phyloP scores from a whole-genome alignment of 345 rosid genomes.

The Murraya paniculata region DNA sequence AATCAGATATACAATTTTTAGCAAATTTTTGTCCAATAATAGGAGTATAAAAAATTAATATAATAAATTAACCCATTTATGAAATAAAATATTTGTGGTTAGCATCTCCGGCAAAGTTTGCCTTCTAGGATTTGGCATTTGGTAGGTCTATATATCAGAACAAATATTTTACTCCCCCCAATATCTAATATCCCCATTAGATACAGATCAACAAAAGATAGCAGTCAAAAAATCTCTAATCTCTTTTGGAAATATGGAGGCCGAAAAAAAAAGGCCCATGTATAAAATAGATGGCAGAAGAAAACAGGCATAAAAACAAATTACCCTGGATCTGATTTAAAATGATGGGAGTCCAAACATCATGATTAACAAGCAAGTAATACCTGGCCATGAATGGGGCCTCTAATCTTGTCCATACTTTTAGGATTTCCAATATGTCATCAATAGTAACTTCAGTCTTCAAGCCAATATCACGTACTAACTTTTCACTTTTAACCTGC shows the following conservation, averaged over 20 bases:
- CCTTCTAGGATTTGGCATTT: neutral
- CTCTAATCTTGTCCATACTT: constrained; percentile 51
- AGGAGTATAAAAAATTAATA: neutral
- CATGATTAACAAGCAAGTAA: neutral
- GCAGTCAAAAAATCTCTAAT: neutral
- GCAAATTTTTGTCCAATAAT: neutral
- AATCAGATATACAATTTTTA: neutral
- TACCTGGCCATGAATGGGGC: constrained; percentile 76
- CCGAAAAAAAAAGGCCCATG: neutral
- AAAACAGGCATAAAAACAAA: neutral
- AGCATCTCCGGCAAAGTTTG: neutral
- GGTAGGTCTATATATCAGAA: neutral
- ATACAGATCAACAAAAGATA: neutral
- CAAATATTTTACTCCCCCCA: neutral
- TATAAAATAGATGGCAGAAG: neutral
- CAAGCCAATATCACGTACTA: constrained; percentile 62
- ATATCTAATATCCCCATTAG: neutral
- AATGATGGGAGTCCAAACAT: neutral
- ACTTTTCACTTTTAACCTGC: constrained; percentile 67
- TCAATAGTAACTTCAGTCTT: constrained; percentile 63
- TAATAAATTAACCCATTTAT: neutral
- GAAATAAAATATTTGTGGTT: neutral
- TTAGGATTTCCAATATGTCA: constrained; percentile 56
- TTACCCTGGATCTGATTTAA: neutral
- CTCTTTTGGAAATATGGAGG: neutral